These are phyloP conservation scores for Meyerozyma sp. DNA, from an alignment of 1,139 yeast genomes.

Conservation along the genomic window DNA sequence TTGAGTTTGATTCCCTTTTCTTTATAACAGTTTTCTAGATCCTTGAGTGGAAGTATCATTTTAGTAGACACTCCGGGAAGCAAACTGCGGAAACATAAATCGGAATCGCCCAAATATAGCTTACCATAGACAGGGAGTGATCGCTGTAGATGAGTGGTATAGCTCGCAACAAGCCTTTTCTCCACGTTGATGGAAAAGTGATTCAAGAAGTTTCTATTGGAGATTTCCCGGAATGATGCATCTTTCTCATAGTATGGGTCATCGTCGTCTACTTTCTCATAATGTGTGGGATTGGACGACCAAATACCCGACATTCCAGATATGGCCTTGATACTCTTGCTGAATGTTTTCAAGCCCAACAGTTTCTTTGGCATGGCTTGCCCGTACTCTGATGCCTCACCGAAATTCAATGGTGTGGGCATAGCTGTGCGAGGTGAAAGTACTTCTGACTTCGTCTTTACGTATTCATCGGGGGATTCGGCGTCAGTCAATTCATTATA, in stretches of 20 bases:
- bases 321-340: conserved; percentile 6
- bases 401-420: conserved; percentile 1
- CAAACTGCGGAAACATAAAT: conserved; percentile 72
- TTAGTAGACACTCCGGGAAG: conserved; percentile 73
- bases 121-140: conserved; percentile 80
- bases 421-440: background rate
- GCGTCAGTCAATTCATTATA: background rate
- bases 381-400: background rate
- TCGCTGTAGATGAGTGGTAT: conserved; percentile 65
- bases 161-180: conserved; percentile 58
- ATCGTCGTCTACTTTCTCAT: conserved; percentile 29
- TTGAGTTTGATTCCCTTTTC: conserved; percentile 48
- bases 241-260: conserved; percentile 44
- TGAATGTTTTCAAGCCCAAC: conserved; percentile 3
- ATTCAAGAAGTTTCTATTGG: conserved; percentile 48
- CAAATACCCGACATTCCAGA: conserved; percentile 38
- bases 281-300: conserved; percentile 63
- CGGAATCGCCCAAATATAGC: conserved; percentile 61
- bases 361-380: background rate
- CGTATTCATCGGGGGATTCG: background rate
- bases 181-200: conserved; percentile 60
- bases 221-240: conserved; percentile 37
- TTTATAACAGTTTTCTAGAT: conserved; percentile 61
- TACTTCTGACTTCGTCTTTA: background rate
- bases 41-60: conserved; percentile 78